Base-by-base conservation (phyloP, 2,329 filamentous ascomycete species). In the Penicillium sp. region DNA sequence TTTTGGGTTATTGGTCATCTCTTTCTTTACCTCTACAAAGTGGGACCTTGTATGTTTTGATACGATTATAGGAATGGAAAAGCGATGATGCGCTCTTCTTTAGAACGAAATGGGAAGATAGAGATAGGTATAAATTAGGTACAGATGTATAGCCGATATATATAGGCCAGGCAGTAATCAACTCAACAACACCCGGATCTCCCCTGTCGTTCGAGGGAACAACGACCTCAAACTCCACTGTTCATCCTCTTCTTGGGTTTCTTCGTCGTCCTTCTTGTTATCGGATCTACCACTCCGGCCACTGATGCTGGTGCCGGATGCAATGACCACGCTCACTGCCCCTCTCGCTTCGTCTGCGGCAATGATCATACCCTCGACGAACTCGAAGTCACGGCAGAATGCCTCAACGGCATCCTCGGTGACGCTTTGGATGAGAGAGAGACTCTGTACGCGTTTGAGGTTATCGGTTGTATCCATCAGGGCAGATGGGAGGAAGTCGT, bases 391-490 rank as follows among this genome's bases (percentile, higher is more conserved):
- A 30, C 82, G 80, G 62, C 91, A 96, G 74, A 99, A 99, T 49
- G 78, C 81, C 62, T 90, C 86, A 0, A 91, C 89, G 0, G 92
- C 93, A 60, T 89, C 84, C 64, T 95, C 90, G 0, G 90, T 94
- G 45, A 96, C 83, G 43, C 86, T 80, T 44, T 90, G 84, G 13
- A 88, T 87, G 53, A 96, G 76, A 10, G 79, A 80, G 1, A 88
- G 83, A 65, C 90, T 89, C 58, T 88, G 85, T 1, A 99, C 75
- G 39, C 84, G 79, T 60, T 87, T 87, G 26, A 97, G 73, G 56
- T 91, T 90, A 47, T 94, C 89, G 63, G 90, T 85, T 2, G 92
- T 92, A 69, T 99, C 94, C 79, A 97, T 93, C 29, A 96, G 80
- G 2, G 93, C 94, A 1, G 91, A 95, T 0, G 94, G 92, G 23